Evolutionary conservation across 805 yeast genomes (phyloP), one percentile per base, ranked within the genome.

Genomic region (Candida rishiriensis): DNA sequence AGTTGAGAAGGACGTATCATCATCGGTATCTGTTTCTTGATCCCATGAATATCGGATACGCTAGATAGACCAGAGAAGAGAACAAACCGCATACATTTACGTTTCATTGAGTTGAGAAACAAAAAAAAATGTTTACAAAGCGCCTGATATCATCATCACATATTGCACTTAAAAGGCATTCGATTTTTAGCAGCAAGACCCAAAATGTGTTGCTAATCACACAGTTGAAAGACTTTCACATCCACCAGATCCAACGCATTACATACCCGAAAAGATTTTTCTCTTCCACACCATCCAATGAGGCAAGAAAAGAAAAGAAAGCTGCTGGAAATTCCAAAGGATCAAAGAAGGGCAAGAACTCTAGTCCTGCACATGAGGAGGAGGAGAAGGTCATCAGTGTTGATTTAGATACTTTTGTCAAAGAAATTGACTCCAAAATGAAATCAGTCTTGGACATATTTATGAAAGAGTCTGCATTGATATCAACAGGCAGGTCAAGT

Each of bases 401-500:
- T 3, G 60, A 63, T 32, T 60, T 66, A 10, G 60, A 59, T 29
- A 57, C 42, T 55, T 69, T 57, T 52, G 71, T 53, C 33, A 59
- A 57, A 12, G 72, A 66, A 29, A 64, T 73, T 14, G 73, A 70
- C 31, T 35, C 49, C 2, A 66, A 69, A 40, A 83, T 78, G 54
- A 68, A 75, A 29, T 61, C 65, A 10, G 65, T 83, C 1, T 50
- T 84, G 9, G 79, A 75, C 1, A 59, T 65, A 34, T 84, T 81
- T 57, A 67, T 73, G 40, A 78, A 76, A 48, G 74, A 73, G 46
- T 66, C 84, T 29, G 75, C 75, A 39, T 88, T 83, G 48, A 67
- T 80, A 37, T 85, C 80, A 56, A 70, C 82, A 58, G 96, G 95
- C 3, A 78, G 76, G 43, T 71, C 87, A 3, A 81, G 81, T 53